phyloP scores from a whole-genome alignment of 768 basidiomycete species.

The Boletus insuetus region DNA sequence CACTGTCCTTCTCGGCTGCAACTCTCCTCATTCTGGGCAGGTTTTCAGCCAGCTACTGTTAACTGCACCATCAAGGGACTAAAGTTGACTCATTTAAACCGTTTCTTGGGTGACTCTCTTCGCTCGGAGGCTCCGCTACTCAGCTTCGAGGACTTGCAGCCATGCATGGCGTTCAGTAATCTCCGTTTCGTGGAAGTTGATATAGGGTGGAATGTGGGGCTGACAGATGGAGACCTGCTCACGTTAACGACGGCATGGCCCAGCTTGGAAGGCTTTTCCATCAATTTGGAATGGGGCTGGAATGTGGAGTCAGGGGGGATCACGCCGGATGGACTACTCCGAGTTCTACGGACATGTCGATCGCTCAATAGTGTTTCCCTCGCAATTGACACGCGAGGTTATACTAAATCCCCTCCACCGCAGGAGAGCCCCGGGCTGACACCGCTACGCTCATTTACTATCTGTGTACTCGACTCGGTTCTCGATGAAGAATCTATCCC shows the following conservation, averaged over 20 bases:
- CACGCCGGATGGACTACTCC: too few relatives aligned
- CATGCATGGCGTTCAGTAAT: constrained; percentile 1
- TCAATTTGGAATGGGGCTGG: too few relatives aligned
- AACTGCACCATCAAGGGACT: not conserved
- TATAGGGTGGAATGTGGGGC: not conserved
- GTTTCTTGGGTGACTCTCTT: too few relatives aligned
- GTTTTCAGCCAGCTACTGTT: not conserved
- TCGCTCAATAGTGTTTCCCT: too few relatives aligned
- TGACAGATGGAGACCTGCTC: not conserved
- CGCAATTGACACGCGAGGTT: not conserved
- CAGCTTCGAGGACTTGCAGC: not conserved
- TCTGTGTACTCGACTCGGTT: not conserved
- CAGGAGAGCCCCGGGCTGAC: not conserved
- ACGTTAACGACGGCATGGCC: constrained; percentile 8
- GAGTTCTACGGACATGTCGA: too few relatives aligned
- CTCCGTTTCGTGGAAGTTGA: not conserved
- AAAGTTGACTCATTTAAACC: not conserved
- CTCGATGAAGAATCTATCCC: not conserved
- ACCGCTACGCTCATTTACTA: not conserved
- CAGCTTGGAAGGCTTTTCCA: not conserved
- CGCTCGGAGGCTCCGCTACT: not conserved
- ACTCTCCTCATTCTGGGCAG: not conserved
- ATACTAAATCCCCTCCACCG: not conserved
- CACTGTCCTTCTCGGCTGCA: too few relatives aligned
- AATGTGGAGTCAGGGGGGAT: too few relatives aligned